phyloP scores from a whole-genome alignment of 2,329 filamentous ascomycete genomes.

The Leptodontidium sp. region DNA sequence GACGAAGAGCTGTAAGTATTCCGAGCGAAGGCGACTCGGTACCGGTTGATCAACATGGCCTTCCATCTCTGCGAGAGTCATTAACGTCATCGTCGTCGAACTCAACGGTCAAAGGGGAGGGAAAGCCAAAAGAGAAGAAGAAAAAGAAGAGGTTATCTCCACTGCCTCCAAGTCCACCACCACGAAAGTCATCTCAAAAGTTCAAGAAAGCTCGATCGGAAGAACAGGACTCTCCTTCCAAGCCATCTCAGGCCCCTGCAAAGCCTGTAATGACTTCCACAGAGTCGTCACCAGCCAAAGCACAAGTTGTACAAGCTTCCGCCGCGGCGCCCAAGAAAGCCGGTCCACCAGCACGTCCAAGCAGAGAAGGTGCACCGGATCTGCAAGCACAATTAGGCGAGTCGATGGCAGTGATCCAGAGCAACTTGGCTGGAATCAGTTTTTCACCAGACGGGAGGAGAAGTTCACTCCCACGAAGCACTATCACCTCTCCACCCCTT shows the following conservation, averaged over 20 bases:
- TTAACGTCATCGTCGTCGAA: slow-evolving; percentile 76
- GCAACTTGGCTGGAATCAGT: slow-evolving; percentile 56
- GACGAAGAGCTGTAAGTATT: slow-evolving; percentile 63
- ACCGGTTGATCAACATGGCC: slow-evolving; percentile 60
- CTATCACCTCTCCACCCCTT: slow-evolving; percentile 35
- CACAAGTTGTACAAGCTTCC: neutral
- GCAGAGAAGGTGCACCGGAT: slow-evolving; percentile 71
- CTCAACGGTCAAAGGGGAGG: slow-evolving; percentile 68
- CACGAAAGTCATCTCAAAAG: slow-evolving; percentile 68
- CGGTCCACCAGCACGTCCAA: slow-evolving; percentile 65
- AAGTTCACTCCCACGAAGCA: slow-evolving; percentile 36
- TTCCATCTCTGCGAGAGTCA: slow-evolving; percentile 74
- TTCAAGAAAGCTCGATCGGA: slow-evolving; percentile 51
- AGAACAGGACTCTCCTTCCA: slow-evolving; percentile 51
- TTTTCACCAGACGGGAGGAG: slow-evolving; percentile 37
- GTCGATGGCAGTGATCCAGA: slow-evolving; percentile 66
- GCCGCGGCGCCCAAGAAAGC: slow-evolving; percentile 24
- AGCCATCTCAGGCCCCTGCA: slow-evolving; percentile 46
- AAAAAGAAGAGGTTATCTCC: slow-evolving; percentile 55
- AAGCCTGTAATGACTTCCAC: slow-evolving; percentile 29
- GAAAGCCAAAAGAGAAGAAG: slow-evolving; percentile 55
- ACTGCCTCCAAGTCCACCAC: slow-evolving; percentile 66
- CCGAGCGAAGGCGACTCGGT: slow-evolving; percentile 58
- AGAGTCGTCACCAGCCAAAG: slow-evolving; percentile 32
- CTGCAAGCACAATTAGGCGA: slow-evolving; percentile 64